Evolutionary conservation across 1,284 basidiomycete genomes (phyloP).

Genomic region (Heterobasidion parviporum): DNA sequence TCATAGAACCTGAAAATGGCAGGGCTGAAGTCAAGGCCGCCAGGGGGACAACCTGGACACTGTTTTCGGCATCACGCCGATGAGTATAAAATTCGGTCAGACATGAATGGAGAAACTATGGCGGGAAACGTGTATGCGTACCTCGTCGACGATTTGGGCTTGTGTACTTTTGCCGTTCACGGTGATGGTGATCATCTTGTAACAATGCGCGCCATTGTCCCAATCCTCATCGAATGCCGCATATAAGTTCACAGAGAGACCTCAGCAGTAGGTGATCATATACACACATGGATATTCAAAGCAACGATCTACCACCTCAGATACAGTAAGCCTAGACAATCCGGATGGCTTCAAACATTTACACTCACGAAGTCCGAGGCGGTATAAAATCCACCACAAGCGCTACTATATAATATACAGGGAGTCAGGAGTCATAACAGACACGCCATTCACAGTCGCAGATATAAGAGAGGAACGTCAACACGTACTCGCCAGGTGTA

Average conservation of each 20-base stretch:
- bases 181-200: constrained; percentile 1
- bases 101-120: neutral
- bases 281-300: neutral
- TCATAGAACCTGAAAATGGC: neutral
- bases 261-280: neutral
- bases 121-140: neutral
- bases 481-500: neutral
- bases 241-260: too few species aligned
- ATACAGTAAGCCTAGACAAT: neutral
- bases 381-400: neutral
- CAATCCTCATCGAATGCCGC: neutral
- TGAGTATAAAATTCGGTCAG: too few species aligned
- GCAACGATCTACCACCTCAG: neutral
- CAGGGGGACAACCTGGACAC: neutral
- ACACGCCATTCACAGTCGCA: neutral
- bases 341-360: neutral
- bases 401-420: neutral
- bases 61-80: neutral
- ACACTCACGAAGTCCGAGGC: neutral
- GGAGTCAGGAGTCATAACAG: neutral
- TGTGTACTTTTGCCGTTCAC: neutral
- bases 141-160: constrained; percentile 1
- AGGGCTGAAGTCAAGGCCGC: neutral
- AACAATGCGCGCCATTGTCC: neutral
- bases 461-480: neutral